Conservation (phyloP, 192 early-diverging fungal genomes). For the Gamsiella multidivaricata region DNA sequence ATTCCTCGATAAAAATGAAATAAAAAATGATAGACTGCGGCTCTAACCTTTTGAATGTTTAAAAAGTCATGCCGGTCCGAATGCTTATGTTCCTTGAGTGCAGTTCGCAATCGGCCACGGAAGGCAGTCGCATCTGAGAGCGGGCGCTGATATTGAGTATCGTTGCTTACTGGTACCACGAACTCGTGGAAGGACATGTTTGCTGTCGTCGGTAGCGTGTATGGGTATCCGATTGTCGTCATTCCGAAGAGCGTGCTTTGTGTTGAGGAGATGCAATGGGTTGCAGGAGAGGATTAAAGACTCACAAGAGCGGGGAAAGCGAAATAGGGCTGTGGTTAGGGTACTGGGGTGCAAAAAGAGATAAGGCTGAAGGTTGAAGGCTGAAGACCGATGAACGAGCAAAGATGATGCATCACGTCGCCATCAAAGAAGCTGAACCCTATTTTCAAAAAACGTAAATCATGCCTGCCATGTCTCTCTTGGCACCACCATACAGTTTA, state of each 20-base stretch:
- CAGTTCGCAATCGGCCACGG: conserved; percentile 63
- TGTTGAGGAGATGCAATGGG: not conserved
- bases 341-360: not conserved
- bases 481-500: too few species aligned
- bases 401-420: too few species aligned
- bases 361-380: not conserved
- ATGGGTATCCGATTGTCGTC: conserved; percentile 62
- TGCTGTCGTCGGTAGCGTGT: conserved; percentile 66
- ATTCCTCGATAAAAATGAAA: not conserved
- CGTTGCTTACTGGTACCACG: conserved; percentile 41
- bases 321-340: too few species aligned
- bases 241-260: conserved; percentile 1
- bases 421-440: too few species aligned
- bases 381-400: not conserved
- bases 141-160: conserved; percentile 56
- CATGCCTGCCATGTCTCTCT: too few species aligned
- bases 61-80: conserved; percentile 53
- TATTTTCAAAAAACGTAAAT: too few species aligned
- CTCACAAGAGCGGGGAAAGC: conserved; percentile 1
- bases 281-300: not conserved
- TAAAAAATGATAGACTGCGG: not conserved
- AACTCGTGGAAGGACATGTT: conserved; percentile 66
- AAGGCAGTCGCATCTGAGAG: conserved; percentile 69
- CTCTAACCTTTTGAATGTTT: conserved; percentile 58
- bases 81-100: conserved; percentile 63